Evolutionary conservation across 306 rosid species (phyloP).

Genomic region (Glycine latifolia): DNA sequence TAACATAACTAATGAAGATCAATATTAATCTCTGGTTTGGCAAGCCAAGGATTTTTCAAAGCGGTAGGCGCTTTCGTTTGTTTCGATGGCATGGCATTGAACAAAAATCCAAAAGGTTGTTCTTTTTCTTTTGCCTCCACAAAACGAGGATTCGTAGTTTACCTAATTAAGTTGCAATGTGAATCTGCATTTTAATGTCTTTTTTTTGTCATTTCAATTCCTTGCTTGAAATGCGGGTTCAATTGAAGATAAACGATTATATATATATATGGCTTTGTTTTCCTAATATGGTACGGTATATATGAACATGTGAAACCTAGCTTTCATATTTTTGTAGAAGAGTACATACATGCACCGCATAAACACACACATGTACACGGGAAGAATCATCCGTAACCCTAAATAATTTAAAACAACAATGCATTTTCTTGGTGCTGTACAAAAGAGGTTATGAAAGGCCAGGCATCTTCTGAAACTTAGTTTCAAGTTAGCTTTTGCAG

Average conservation of each 20-base stretch:
- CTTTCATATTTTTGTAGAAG: neutral
- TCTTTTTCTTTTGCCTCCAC: neutral
- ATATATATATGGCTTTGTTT: neutral
- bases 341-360: neutral
- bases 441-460: conserved; percentile 34
- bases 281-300: neutral
- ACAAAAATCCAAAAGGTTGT: conserved; percentile 8
- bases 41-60: conserved; percentile 2
- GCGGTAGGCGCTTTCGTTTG: conserved; percentile 36
- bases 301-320: neutral
- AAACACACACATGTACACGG: neutral
- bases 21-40: conserved; percentile 26
- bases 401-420: conserved; percentile 12
- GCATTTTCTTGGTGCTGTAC: neutral
- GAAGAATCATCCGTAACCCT: conserved; percentile 37
- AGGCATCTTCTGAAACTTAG: conserved; percentile 53
- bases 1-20: conserved; percentile 13
- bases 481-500: conserved; percentile 47
- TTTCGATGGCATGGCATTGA: conserved; percentile 30
- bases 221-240: neutral
- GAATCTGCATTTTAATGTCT: neutral
- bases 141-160: neutral
- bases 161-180: conserved; percentile 10
- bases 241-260: neutral
- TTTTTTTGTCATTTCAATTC: neutral